Evolutionary conservation across 2,329 filamentous ascomycete species (phyloP), one percentile per base, ranked within the genome.

Genomic region (Penicillium griseofulvum): DNA sequence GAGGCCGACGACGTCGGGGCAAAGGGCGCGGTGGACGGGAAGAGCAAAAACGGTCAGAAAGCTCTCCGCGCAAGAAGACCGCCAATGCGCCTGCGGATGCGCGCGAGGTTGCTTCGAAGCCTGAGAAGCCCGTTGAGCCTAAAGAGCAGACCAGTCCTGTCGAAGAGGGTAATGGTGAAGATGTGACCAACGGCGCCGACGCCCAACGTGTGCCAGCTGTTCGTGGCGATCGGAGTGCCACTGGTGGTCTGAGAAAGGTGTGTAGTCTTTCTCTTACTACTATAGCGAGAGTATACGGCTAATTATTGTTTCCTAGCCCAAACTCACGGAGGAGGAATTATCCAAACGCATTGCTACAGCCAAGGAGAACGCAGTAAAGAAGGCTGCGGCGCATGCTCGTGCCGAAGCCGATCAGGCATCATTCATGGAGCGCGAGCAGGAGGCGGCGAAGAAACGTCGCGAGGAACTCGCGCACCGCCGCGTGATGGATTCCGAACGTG

Each of bases 351-450:
- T 89, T 56, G 83, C 81, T 8, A 77, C 79, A 34, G 87, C 87
- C 63, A 80, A 80, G 58, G 78, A 86, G 61, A 82, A 85, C 54
- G 87, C 86, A 50, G 81, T 81, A 6, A 78, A 81, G 47, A 77
- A 83, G 14, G 78, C 80, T 9, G 84, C 82, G 9, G 83, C 83
- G 0, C 84, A 88, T 65, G 82, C 81, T 1, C 80, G 84, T 26
- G 84, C 85, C n/a, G 83, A 88, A 73, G 84, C 84, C n/a, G 86
- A 89, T 61, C 80, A 82, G 51, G 84, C 84, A 3, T 82, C 80
- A 0, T 88, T 87, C 67, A 79, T 84, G 39, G 80, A 85, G 54
- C 79, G 85, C n/a, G 86, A 88, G 65, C 81, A 82, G 33, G 73
- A 83, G 10, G 81, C 83, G 0, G 79, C 80, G 22, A 77, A 80